Evolutionary conservation across 176 grass and related monocot species (phyloP), one percentile per base, ranked within the genome.

Genomic region (Avena sativa): DNA sequence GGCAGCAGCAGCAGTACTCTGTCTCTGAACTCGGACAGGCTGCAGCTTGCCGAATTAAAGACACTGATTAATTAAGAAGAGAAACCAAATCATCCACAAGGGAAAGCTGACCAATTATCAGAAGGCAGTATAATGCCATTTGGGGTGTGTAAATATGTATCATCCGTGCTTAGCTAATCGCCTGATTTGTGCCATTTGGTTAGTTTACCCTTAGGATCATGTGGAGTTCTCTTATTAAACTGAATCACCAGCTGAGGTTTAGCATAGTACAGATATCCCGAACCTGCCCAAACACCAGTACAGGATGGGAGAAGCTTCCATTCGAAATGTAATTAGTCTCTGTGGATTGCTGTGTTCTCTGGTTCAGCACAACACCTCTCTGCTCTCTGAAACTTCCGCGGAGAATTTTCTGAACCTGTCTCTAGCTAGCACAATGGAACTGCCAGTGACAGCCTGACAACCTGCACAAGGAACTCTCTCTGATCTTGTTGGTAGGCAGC

Each of bases 131-230:
- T 9, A 59, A 25, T 75, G 82, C n/a, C 56, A 64, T 71, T 80
- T 56, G 46, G 20, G 30, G 14, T 55, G 5, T 55, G 52, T 55
- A 36, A 76, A 68, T 40, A 40, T 40, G 38, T 86, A 30, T 28
- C 13, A 44, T 55, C 55, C 60, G 4, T 25, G 76, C 76, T 80
- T 71, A 57, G 67, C 87, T 89, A 73, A 74, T 68, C 69, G 5
- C n/a, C 80, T 52, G 20, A 5, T 79, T 14, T 60, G 78, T 48
- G 60, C 36, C 85, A 79, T 75, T 84, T 67, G n/a, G 55, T 68
- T 57, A 76, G 12, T 8, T 74, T 26, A 9, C 71, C 44, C 4
- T 2, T 57, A 55, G 26, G 43, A 80, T 83, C 66, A 84, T 16
- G 57, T 58, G 57, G 26, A 12, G 8, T 47, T 47, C 14, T 40